phyloP scores from a whole-genome alignment of 768 basidiomycete species.

The Albatrellus ellisii region DNA sequence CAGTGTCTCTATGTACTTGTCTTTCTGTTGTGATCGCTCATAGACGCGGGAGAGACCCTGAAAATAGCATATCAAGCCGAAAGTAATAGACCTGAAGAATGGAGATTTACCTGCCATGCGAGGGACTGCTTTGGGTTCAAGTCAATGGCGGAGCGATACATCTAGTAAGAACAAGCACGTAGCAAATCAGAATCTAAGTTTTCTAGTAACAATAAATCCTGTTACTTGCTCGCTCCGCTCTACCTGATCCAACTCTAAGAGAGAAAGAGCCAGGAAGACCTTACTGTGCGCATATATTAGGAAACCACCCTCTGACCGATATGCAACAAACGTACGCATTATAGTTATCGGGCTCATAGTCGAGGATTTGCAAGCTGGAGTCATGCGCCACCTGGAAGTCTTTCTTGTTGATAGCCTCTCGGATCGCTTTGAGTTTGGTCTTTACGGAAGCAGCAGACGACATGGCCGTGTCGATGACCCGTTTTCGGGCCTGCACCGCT shows the following conservation, averaged over 20 bases:
- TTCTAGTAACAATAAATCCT: slow-evolving; percentile 7
- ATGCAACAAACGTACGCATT: slow-evolving; percentile 50
- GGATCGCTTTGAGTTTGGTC: slow-evolving; percentile 64
- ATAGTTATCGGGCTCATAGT: slow-evolving; percentile 74
- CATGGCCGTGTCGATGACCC: too few species aligned
- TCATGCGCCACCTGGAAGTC: slow-evolving; percentile 58
- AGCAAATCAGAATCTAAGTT: slow-evolving; percentile 7
- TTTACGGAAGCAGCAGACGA: slow-evolving; percentile 35
- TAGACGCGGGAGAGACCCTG: slow-evolving; percentile 68
- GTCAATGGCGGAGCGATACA: slow-evolving; percentile 66
- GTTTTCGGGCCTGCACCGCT: too few species aligned
- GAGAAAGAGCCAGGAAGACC: slow-evolving; percentile 76
- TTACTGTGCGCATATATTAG: slow-evolving; percentile 35
- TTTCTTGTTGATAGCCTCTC: slow-evolving; percentile 64
- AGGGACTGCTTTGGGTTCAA: slow-evolving; percentile 55
- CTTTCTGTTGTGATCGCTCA: slow-evolving; percentile 49
- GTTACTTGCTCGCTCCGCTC: slow-evolving; percentile 81
- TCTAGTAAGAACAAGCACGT: slow-evolving; percentile 33
- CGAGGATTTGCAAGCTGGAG: slow-evolving; percentile 51
- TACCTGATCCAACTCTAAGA: slow-evolving; percentile 57
- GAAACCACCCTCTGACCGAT: neutral
- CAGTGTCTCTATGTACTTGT: slow-evolving; percentile 39
- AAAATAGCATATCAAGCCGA: neutral
- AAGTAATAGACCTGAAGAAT: neutral
- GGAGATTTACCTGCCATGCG: slow-evolving; percentile 65